phyloP scores from a whole-genome alignment of 2,329 filamentous ascomycete genomes.

The Exophiala phaeomuriformis region DNA sequence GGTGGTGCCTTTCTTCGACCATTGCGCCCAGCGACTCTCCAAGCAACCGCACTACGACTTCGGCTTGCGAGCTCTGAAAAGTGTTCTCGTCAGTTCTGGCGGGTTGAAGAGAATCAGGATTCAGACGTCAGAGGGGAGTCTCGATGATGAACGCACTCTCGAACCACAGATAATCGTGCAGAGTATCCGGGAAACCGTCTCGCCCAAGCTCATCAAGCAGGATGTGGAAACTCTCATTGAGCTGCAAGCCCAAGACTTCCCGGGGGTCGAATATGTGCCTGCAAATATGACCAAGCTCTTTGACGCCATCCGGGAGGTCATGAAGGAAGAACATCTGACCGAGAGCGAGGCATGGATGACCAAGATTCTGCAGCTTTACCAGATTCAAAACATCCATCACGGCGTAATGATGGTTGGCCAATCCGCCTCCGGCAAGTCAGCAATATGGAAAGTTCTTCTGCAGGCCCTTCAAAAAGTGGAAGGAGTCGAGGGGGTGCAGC shows the following conservation, averaged over 20 bases:
- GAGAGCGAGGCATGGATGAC: conserved; percentile 95
- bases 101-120: conserved; percentile 84
- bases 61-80: conserved; percentile 93
- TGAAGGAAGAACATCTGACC: conserved; percentile 76
- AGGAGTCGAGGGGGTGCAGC: conserved; percentile 84
- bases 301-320: conserved; percentile 71
- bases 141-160: conserved; percentile 53
- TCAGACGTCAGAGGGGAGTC: conserved; percentile 50
- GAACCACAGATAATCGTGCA: conserved; percentile 98
- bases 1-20: conserved; percentile 96
- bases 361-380: conserved; percentile 92
- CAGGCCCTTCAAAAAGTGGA: conserved; percentile 88
- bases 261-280: conserved; percentile 84
- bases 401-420: conserved; percentile 99
- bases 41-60: conserved; percentile 99
- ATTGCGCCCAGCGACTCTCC: conserved; percentile 70
- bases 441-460: conserved; percentile 85
- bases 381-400: conserved; percentile 96
- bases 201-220: conserved; percentile 86
- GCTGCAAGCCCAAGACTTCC: conserved; percentile 82
- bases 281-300: conserved; percentile 76
- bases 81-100: conserved; percentile 94
- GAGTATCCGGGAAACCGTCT: conserved; percentile 96
- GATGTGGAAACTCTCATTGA: conserved; percentile 83
- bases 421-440: conserved; percentile 94